A percentile compares a stretch with the other conserved stretches of the same genome.
Evolutionary conservation across 2,329 filamentous ascomycete genomes (phyloP).

Genomic region (Alternaria burnsii): DNA sequence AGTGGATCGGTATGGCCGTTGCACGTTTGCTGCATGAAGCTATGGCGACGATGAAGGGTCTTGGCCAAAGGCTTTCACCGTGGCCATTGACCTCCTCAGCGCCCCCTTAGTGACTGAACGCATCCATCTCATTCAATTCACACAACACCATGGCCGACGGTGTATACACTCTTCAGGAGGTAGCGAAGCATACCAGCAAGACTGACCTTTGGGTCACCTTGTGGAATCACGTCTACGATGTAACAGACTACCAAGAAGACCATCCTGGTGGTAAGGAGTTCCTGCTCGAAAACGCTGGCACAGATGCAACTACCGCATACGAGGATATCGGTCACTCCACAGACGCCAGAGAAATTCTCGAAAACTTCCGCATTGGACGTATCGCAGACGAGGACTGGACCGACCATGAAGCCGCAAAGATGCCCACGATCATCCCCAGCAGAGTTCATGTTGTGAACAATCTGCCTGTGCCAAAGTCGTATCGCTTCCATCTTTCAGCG

Average conservation of each 20-base stretch:
- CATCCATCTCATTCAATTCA: background rate
- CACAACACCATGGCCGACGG: constrained; percentile 18
- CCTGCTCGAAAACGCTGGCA: constrained; percentile 54
- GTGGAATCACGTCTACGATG: constrained; percentile 61
- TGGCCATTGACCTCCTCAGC: background rate
- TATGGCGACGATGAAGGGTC: background rate
- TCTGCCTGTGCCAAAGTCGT: constrained; percentile 19
- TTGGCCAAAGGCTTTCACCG: constrained; percentile 3
- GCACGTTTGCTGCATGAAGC: background rate
- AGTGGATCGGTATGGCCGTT: constrained; percentile 11
- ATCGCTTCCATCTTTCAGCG: constrained; percentile 10
- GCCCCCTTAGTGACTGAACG: background rate
- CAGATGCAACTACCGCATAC: constrained; percentile 55
- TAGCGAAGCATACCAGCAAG: constrained; percentile 60
- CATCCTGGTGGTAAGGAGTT: constrained; percentile 61
- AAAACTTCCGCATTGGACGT: constrained; percentile 46
- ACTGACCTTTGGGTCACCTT: constrained; percentile 64
- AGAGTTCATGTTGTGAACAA: constrained; percentile 21
- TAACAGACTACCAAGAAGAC: constrained; percentile 66
- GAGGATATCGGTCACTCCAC: constrained; percentile 58
- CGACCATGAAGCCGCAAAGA: constrained; percentile 41
- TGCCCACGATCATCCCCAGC: constrained; percentile 44
- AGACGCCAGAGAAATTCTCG: constrained; percentile 55
- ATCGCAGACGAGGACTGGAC: constrained; percentile 25
- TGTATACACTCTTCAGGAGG: constrained; percentile 32